A percentile compares a stretch with the other conserved stretches of the same genome.
Conservation (phyloP, 106 monocot species). For the Acorus gramineus region DNA sequence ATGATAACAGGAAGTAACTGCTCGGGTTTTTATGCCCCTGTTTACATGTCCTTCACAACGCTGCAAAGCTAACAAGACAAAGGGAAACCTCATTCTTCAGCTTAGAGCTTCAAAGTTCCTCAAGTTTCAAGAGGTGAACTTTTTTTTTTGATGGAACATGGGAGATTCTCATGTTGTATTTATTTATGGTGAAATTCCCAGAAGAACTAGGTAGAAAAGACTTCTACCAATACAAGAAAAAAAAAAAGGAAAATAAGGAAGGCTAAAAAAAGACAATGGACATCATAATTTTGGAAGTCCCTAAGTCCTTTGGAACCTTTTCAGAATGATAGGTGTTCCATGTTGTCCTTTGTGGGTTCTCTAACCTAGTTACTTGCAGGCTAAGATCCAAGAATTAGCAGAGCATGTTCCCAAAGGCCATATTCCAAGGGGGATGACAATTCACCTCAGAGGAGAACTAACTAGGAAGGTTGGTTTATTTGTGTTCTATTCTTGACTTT, state of each 20-base stretch:
- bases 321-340: no score
- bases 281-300: no score
- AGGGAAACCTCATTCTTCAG: constrained; percentile 96
- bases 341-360: neutral
- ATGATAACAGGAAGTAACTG: constrained; percentile 83
- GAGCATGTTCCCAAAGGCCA: constrained; percentile 99
- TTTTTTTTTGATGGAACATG: neutral
- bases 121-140: constrained; percentile 94
- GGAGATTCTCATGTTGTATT: neutral
- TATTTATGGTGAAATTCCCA: no score
- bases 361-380: constrained; percentile 27
- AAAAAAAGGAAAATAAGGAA: no score
- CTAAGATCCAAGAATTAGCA: constrained; percentile 92
- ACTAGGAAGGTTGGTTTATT: constrained; percentile 68
- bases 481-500: neutral
- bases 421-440: constrained; percentile 86
- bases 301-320: no score
- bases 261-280: no score
- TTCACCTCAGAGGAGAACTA: constrained; percentile 96
- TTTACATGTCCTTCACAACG: constrained; percentile 84
- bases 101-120: constrained; percentile 94
- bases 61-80: constrained; percentile 69
- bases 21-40: constrained; percentile 90
- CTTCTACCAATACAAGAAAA: no score
- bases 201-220: no score